Evolutionary conservation across 257 asterid genomes (phyloP).

Genomic region (Solanum verrucosum): DNA sequence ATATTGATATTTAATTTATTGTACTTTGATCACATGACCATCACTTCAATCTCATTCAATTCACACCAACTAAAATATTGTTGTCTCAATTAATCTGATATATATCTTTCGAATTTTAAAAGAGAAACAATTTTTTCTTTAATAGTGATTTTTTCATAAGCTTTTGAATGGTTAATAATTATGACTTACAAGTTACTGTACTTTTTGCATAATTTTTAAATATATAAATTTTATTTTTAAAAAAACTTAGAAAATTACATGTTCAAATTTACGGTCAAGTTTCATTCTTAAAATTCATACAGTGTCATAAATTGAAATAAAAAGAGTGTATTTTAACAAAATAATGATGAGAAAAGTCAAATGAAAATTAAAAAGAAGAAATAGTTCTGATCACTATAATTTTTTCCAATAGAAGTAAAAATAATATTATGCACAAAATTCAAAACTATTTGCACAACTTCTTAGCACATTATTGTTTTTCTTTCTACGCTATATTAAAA

Average conservation of each 20-base stretch:
- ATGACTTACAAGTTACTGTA: neutral
- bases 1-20: neutral
- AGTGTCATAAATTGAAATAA: too few species aligned
- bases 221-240: neutral
- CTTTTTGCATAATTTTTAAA: neutral
- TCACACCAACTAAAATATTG: neutral
- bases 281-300: neutral
- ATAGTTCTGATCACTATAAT: too few species aligned
- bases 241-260: neutral
- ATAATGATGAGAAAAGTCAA: too few species aligned
- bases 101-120: neutral
- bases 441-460: conserved; percentile 1
- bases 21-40: neutral
- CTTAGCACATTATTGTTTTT: conserved; percentile 1
- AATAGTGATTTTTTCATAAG: neutral
- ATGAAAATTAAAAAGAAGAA: too few species aligned
- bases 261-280: neutral
- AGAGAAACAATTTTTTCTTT: neutral
- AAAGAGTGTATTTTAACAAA: too few species aligned
- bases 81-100: too few species aligned
- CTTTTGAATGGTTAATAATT: neutral
- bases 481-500: conserved; percentile 16
- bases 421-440: neutral
- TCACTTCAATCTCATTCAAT: neutral
- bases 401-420: neutral